A percentile compares a stretch with the other conserved stretches of the same genome.
These are phyloP conservation scores for Hysterium pulicare DNA, from an alignment of 2,329 filamentous ascomycete species.

Conservation along the genomic window DNA sequence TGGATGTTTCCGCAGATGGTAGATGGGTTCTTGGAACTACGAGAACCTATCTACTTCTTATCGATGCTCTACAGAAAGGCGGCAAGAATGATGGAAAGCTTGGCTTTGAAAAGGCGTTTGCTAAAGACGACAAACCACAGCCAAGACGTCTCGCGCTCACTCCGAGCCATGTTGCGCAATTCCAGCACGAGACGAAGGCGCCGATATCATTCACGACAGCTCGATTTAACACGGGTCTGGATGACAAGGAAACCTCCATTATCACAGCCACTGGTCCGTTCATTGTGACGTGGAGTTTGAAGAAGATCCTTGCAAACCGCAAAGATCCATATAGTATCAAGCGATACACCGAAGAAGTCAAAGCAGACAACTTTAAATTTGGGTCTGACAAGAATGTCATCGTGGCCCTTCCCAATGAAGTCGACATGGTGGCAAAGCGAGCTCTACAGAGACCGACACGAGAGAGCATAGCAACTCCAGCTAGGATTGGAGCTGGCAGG, in stretches of 20 bases:
- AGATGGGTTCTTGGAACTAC: slow-evolving; percentile 95
- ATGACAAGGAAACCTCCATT: slow-evolving; percentile 82
- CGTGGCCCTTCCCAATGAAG: slow-evolving; percentile 92
- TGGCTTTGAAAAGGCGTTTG: slow-evolving; percentile 92
- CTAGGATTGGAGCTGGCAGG: slow-evolving; percentile 44
- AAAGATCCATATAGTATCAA: slow-evolving; percentile 96
- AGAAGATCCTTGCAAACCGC: slow-evolving; percentile 76
- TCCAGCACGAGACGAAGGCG: slow-evolving; percentile 91
- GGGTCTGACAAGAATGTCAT: slow-evolving; percentile 98
- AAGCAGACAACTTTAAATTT: slow-evolving; percentile 97
- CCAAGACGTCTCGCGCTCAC: slow-evolving; percentile 85
- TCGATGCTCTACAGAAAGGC: slow-evolving; percentile 84
- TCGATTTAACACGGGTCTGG: slow-evolving; percentile 87
- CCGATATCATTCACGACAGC: slow-evolving; percentile 85
- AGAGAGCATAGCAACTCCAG: slow-evolving; percentile 76
- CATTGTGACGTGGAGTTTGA: slow-evolving; percentile 93
- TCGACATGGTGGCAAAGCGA: slow-evolving; percentile 92
- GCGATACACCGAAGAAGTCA: slow-evolving; percentile 90
- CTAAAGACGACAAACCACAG: slow-evolving; percentile 89
- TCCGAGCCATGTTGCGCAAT: slow-evolving; percentile 91
- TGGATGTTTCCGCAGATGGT: slow-evolving; percentile 93
- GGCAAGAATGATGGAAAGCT: slow-evolving; percentile 97
- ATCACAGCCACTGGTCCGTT: slow-evolving; percentile 96
- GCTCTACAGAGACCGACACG: slow-evolving; percentile 83
- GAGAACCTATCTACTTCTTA: slow-evolving; percentile 87